A percentile compares a stretch with the other conserved stretches of the same genome.
Conservation (phyloP, 2,329 filamentous ascomycete genomes). For the Penicillium sclerotiorum region DNA sequence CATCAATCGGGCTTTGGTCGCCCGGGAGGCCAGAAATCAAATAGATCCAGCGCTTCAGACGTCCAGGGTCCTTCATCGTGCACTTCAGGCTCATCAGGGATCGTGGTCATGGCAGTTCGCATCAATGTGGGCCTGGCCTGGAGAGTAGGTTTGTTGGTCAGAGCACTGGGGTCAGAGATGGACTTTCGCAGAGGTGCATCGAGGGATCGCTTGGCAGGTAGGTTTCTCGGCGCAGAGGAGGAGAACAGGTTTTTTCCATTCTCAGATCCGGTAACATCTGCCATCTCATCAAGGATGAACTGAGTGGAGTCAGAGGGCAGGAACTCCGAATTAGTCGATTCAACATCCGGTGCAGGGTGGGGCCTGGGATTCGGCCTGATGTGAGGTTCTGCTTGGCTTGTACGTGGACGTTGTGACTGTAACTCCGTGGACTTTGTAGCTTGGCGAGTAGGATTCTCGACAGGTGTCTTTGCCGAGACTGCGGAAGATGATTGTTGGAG, state of each 20-base stretch:
- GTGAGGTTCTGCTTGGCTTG: not conserved
- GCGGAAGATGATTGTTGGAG: conserved; percentile 16
- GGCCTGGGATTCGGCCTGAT: conserved; percentile 15
- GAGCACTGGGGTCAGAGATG: conserved; percentile 37
- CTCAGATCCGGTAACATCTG: conserved; percentile 9
- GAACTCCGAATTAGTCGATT: conserved; percentile 27
- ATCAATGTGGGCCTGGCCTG: conserved; percentile 18
- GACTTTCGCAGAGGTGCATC: conserved; percentile 33
- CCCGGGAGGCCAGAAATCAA: conserved; percentile 48
- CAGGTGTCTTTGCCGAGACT: not conserved
- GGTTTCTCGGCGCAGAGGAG: conserved; percentile 1
- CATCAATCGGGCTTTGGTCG: conserved; percentile 34
- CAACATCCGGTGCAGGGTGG: conserved; percentile 1
- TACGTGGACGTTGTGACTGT: not conserved
- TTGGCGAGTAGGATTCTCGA: not conserved
- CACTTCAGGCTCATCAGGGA: conserved; percentile 17
- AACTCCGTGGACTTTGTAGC: not conserved
- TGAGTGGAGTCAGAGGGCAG: conserved; percentile 32
- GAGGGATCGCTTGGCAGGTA: conserved; percentile 8
- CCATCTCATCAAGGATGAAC: conserved; percentile 31
- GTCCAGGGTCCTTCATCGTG: conserved; percentile 45
- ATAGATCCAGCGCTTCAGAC: conserved; percentile 44
- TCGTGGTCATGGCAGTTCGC: conserved; percentile 21
- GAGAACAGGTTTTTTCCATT: not conserved
- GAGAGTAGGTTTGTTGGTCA: conserved; percentile 22